Evolutionary conservation across 148 eudicot species (phyloP).

Genomic region (Rhododendron mucronatum): DNA sequence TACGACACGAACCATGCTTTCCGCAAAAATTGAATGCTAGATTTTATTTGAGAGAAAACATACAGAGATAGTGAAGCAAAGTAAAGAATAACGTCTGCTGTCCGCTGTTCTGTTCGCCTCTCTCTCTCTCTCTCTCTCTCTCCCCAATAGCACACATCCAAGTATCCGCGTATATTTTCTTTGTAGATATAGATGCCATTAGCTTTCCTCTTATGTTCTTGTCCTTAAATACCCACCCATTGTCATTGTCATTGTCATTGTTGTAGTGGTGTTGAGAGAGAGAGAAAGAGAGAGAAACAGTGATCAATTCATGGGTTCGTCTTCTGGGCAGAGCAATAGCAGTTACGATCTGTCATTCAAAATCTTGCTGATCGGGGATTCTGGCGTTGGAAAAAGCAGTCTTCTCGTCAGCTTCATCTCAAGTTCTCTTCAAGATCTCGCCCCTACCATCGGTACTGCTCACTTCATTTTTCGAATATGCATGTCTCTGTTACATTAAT

Average conservation of each 20-base stretch:
- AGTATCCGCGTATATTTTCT: neutral
- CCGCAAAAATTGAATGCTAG: slow-evolving; percentile 26
- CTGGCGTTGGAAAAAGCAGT: slow-evolving; percentile 77
- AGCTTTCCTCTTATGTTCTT: slow-evolving; percentile 6
- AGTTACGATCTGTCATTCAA: slow-evolving; percentile 71
- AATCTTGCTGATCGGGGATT: slow-evolving; percentile 73
- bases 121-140: neutral
- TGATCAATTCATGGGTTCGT: slow-evolving; percentile 7
- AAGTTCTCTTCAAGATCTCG: slow-evolving; percentile 49
- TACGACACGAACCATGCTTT: slow-evolving; percentile 11
- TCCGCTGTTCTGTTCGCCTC: neutral
- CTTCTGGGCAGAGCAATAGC: slow-evolving; percentile 28
- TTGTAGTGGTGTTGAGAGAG: neutral
- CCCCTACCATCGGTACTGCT: slow-evolving; percentile 81
- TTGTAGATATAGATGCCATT: neutral
- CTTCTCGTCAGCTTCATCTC: slow-evolving; percentile 78
- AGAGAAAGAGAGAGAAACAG: neutral
- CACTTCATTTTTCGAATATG: neutral
- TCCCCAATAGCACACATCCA: neutral
- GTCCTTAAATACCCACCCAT: slow-evolving; percentile 3
- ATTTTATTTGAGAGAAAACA: neutral
- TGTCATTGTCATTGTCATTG: neutral
- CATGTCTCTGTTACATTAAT: neutral
- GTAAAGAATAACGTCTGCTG: slow-evolving; percentile 3
- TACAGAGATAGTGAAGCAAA: neutral